These are phyloP conservation scores for Pythium angustatum DNA, from an alignment of 352 stramenopile genomes.

Conservation along the genomic window DNA sequence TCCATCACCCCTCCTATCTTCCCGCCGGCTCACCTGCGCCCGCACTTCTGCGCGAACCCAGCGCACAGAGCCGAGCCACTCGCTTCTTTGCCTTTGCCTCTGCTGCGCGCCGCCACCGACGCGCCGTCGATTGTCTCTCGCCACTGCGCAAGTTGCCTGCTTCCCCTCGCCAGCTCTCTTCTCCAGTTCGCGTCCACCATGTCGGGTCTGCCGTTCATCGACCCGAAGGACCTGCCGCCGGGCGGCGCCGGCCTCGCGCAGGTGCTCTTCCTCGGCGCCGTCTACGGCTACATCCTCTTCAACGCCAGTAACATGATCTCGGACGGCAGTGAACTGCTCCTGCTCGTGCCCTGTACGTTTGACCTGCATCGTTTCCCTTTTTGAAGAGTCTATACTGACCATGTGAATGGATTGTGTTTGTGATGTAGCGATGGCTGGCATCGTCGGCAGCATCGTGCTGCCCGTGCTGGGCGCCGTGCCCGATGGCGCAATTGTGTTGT, in stretches of 20 bases:
- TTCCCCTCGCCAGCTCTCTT: background rate
- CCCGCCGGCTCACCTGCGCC: constrained; percentile 9
- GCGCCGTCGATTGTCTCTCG: background rate
- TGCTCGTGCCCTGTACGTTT: constrained; percentile 89
- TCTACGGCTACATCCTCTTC: constrained; percentile 98
- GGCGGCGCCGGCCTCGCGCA: constrained; percentile 80
- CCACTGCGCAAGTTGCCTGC: constrained; percentile 25
- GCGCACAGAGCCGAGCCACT: constrained; percentile 28
- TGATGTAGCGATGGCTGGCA: constrained; percentile 79
- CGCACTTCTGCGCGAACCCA: constrained; percentile 25
- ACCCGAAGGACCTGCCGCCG: constrained; percentile 82
- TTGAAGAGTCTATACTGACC: background rate
- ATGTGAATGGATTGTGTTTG: background rate
- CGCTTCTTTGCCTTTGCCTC: background rate
- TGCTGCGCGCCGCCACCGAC: background rate
- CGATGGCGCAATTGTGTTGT: constrained; percentile 97
- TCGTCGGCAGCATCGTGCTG: constrained; percentile 97
- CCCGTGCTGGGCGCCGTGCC: constrained; percentile 96
- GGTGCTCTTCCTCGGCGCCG: constrained; percentile 94
- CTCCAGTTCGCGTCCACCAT: constrained; percentile 7
- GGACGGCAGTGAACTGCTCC: constrained; percentile 97
- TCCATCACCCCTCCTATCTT: constrained; percentile 17
- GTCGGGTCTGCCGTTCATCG: constrained; percentile 72
- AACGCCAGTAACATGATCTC: constrained; percentile 97
- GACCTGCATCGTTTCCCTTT: background rate